phyloP scores from a whole-genome alignment of 345 rosid genomes.

The Populus davidiana region DNA sequence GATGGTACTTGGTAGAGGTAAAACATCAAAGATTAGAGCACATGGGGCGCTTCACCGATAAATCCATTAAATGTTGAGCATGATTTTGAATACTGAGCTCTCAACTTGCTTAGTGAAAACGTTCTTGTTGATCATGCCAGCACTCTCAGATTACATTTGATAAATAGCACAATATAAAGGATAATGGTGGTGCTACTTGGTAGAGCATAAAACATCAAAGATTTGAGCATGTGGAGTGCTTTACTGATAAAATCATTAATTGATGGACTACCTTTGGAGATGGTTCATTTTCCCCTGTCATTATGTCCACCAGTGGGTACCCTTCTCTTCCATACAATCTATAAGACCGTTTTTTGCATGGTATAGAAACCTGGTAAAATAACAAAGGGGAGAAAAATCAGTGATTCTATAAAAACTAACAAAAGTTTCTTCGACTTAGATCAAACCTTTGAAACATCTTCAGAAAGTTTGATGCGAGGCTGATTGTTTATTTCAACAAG shows the following conservation, averaged over 20 bases:
- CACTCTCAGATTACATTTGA: neutral
- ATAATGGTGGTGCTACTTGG: neutral
- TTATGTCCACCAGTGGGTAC: conserved; percentile 87
- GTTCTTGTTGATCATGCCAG: neutral
- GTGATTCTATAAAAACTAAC: neutral
- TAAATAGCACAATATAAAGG: neutral
- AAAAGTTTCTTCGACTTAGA: conserved; percentile 3
- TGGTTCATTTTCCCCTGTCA: conserved; percentile 89
- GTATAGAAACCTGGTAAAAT: conserved; percentile 72
- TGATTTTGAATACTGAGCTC: neutral
- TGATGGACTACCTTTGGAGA: conserved; percentile 64
- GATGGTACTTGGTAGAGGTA: neutral
- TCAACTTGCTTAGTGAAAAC: neutral
- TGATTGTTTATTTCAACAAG: conserved; percentile 88
- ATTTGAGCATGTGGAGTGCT: neutral
- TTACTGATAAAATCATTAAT: neutral
- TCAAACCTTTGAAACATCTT: conserved; percentile 90
- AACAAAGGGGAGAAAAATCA: neutral
- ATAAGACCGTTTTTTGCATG: conserved; percentile 75
- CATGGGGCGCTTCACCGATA: neutral
- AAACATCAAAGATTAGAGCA: neutral
- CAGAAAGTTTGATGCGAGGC: conserved; percentile 98
- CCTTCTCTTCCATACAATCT: conserved; percentile 90
- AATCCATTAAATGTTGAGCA: neutral
- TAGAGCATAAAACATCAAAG: neutral